Conservation (phyloP, 805 yeast genomes). For the Metschnikowia shivogae region DNA sequence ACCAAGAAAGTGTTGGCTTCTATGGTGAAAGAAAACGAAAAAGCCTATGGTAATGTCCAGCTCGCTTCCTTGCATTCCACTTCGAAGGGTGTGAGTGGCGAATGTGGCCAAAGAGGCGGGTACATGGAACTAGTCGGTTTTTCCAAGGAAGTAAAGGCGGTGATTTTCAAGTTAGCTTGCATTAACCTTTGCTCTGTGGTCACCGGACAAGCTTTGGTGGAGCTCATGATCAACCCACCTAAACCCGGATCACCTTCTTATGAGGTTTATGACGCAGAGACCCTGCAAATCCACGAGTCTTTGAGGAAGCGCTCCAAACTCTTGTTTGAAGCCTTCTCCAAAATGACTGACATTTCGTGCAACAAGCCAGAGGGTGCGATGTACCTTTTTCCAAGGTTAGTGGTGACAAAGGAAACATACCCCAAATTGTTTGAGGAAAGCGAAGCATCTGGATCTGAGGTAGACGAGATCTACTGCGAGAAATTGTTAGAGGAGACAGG, state of each 20-base stretch:
- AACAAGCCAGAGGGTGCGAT: constrained; percentile 95
- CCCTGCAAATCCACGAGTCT: constrained; percentile 55
- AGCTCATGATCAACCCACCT: constrained; percentile 93
- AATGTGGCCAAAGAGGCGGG: constrained; percentile 99
- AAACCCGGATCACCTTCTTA: constrained; percentile 69
- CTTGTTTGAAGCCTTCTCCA: constrained; percentile 65
- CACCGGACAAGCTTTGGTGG: constrained; percentile 89
- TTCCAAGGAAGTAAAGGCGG: constrained; percentile 59
- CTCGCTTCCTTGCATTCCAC: constrained; percentile 95
- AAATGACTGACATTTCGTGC: constrained; percentile 80
- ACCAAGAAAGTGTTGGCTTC: constrained; percentile 74
- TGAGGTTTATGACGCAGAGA: constrained; percentile 61
- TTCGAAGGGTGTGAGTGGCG: constrained; percentile 96
- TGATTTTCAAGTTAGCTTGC: constrained; percentile 80
- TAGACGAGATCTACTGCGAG: constrained; percentile 89
- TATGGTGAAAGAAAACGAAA: constrained; percentile 51
- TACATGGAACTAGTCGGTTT: constrained; percentile 93
- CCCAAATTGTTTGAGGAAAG: constrained; percentile 63
- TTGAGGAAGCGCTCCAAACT: constrained; percentile 59
- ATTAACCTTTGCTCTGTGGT: constrained; percentile 93
- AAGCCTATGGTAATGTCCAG: constrained; percentile 66
- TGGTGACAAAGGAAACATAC: constrained; percentile 45
- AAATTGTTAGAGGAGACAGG: constrained; percentile 84
- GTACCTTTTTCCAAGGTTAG: constrained; percentile 86
- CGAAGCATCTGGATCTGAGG: constrained; percentile 46